Conservation (phyloP, 306 rosid genomes). For the Ceratonia siliqua region DNA sequence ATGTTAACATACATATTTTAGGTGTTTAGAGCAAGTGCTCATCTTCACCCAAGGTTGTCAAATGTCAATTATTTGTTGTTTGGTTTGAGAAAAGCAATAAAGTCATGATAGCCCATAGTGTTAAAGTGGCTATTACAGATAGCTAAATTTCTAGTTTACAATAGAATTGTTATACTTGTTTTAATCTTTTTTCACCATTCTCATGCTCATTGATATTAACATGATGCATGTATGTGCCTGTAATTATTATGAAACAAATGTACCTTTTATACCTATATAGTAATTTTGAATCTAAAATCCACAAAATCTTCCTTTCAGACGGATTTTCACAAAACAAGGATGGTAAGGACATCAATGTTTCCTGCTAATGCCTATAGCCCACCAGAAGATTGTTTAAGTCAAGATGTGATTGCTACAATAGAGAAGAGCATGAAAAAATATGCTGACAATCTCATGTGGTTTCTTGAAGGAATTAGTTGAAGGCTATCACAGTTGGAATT, state of each 20-base stretch:
- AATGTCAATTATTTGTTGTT: background rate
- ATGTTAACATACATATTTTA: background rate
- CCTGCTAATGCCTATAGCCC: constrained; percentile 67
- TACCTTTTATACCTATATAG: background rate
- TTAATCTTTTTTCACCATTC: constrained; percentile 1
- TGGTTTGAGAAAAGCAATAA: background rate
- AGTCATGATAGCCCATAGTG: background rate
- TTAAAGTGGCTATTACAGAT: background rate
- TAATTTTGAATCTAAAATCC: background rate
- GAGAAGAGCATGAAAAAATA: constrained; percentile 94
- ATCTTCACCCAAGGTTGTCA: background rate
- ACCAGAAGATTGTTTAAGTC: constrained; percentile 74
- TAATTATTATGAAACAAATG: background rate
- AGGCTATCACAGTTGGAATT: too few relatives aligned
- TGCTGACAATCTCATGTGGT: constrained; percentile 87
- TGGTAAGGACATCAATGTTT: constrained; percentile 63
- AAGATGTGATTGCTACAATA: constrained; percentile 76
- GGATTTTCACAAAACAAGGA: constrained; percentile 81
- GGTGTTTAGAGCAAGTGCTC: background rate
- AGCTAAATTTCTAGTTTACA: background rate
- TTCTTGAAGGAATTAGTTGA: too few relatives aligned
- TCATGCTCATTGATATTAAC: background rate
- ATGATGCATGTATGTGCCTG: background rate
- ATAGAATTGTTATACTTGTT: background rate
- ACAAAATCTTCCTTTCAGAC: constrained; percentile 25